Conservation (phyloP, 75 land plant species). For the Sequoiadendron giganteum region DNA sequence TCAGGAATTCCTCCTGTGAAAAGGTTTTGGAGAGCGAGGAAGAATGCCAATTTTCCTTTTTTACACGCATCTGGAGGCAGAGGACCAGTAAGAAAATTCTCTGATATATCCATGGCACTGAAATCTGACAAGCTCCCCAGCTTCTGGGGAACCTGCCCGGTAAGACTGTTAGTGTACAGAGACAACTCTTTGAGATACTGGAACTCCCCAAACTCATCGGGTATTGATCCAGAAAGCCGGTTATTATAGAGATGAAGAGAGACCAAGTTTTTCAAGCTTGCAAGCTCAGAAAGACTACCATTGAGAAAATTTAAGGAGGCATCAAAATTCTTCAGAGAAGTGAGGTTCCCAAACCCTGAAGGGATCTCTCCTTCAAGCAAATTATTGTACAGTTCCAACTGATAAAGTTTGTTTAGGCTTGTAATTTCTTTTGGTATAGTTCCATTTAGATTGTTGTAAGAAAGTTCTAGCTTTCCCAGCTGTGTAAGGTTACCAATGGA, state of each 20-base stretch:
- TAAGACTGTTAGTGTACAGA: constrained; percentile 53
- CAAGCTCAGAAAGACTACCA: constrained; percentile 57
- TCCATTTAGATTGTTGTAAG: constrained; percentile 50
- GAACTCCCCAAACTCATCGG: constrained; percentile 67
- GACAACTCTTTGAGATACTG: constrained; percentile 33
- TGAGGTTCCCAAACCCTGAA: constrained; percentile 46
- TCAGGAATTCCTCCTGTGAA: constrained; percentile 75
- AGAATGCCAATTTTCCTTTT: constrained; percentile 43
- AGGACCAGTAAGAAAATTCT: constrained; percentile 47
- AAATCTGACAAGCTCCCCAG: constrained; percentile 62
- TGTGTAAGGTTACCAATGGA: constrained; percentile 44
- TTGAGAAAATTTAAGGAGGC: constrained; percentile 49
- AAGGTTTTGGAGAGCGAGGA: constrained; percentile 62
- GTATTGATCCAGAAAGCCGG: constrained; percentile 55
- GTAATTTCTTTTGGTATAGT: constrained; percentile 54
- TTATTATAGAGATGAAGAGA: constrained; percentile 60
- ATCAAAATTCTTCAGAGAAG: constrained; percentile 51
- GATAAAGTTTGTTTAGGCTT: constrained; percentile 46
- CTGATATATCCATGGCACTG: constrained; percentile 63
- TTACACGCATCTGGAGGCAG: constrained; percentile 75
- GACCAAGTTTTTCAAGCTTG: constrained; percentile 36
- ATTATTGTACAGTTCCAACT: constrained; percentile 58
- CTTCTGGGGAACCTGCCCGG: constrained; percentile 55
- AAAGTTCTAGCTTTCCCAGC: constrained; percentile 39
- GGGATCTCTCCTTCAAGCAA: constrained; percentile 62